A percentile compares a stretch with the other conserved stretches of the same genome.
phyloP scores from a whole-genome alignment of 2,329 filamentous ascomycete species.

The Rhinocladiella similis region DNA sequence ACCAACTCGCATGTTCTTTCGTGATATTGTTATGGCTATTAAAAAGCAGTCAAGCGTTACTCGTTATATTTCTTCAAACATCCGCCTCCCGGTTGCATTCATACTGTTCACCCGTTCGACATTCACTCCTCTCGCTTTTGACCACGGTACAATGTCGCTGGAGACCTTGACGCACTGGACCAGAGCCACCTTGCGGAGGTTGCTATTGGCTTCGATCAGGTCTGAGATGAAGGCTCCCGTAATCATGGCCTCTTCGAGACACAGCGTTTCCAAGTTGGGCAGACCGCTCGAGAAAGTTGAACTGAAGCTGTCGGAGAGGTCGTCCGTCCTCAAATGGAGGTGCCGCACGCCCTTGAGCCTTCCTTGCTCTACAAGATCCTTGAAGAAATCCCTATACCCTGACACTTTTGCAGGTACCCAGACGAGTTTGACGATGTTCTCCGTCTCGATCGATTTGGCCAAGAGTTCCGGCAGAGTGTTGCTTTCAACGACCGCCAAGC shows the following conservation, averaged over 20 bases:
- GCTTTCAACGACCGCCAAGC: neutral
- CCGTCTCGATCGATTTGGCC: neutral
- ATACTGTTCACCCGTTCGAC: neutral
- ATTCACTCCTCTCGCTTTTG: constrained; percentile 5
- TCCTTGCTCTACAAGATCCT: neutral
- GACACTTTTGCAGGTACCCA: neutral
- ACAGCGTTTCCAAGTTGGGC: constrained; percentile 9
- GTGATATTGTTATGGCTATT: too few relatives aligned
- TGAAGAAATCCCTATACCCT: neutral
- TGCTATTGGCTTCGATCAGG: constrained; percentile 9
- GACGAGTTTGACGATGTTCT: neutral
- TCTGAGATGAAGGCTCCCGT: constrained; percentile 19
- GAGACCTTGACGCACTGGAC: constrained; percentile 13
- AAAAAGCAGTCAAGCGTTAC: too few relatives aligned
- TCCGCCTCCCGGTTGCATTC: too few relatives aligned
- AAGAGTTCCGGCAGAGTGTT: neutral
- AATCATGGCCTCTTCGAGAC: constrained; percentile 10
- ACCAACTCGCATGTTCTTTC: too few relatives aligned
- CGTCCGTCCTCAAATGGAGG: constrained; percentile 1
- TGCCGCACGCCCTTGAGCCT: constrained; percentile 7
- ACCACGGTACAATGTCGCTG: constrained; percentile 18
- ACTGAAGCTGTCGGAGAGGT: constrained; percentile 3
- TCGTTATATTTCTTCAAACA: too few relatives aligned
- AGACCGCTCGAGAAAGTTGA: constrained; percentile 1
- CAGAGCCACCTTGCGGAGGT: constrained; percentile 10